Conservation (phyloP, 2,329 filamentous ascomycete species). For the Pyrenophora seminiperda region DNA sequence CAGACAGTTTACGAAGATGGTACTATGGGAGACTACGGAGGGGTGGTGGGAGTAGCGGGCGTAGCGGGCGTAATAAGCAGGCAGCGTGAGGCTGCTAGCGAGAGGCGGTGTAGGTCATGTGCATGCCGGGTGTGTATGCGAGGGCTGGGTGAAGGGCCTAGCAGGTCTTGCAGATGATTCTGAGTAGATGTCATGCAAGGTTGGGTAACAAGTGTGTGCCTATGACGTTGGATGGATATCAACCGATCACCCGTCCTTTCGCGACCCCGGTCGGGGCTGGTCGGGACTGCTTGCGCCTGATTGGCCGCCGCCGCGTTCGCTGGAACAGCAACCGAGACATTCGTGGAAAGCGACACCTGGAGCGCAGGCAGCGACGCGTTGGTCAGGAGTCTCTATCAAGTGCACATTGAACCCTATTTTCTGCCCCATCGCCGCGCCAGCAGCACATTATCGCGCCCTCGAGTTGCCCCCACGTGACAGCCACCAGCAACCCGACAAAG, state of each 20-base stretch:
- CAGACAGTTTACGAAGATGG: neutral
- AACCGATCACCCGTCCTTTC: slow-evolving; percentile 5
- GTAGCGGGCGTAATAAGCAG: neutral
- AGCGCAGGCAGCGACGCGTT: slow-evolving; percentile 5
- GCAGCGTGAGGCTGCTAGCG: neutral
- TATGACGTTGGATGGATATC: slow-evolving; percentile 18
- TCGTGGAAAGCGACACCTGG: neutral
- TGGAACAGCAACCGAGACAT: slow-evolving; percentile 5
- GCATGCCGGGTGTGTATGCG: slow-evolving; percentile 4
- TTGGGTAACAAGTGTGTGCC: slow-evolving; percentile 5
- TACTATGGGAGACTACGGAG: neutral
- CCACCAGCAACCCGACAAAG: slow-evolving; percentile 6
- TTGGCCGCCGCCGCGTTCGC: too few relatives aligned
- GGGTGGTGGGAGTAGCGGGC: neutral
- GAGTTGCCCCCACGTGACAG: neutral
- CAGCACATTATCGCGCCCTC: neutral
- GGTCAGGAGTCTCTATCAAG: neutral
- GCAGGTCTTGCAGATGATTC: slow-evolving; percentile 15
- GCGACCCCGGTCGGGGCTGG: slow-evolving; percentile 1
- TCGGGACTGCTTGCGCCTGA: too few relatives aligned
- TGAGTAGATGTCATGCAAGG: slow-evolving; percentile 23
- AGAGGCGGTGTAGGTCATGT: slow-evolving; percentile 29
- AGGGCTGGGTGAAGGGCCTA: slow-evolving; percentile 12
- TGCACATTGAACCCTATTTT: neutral
- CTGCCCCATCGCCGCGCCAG: neutral